A percentile compares a stretch with the other conserved stretches of the same genome.
phyloP scores from a whole-genome alignment of 2,329 filamentous ascomycete species.

The Penicillium sp. region DNA sequence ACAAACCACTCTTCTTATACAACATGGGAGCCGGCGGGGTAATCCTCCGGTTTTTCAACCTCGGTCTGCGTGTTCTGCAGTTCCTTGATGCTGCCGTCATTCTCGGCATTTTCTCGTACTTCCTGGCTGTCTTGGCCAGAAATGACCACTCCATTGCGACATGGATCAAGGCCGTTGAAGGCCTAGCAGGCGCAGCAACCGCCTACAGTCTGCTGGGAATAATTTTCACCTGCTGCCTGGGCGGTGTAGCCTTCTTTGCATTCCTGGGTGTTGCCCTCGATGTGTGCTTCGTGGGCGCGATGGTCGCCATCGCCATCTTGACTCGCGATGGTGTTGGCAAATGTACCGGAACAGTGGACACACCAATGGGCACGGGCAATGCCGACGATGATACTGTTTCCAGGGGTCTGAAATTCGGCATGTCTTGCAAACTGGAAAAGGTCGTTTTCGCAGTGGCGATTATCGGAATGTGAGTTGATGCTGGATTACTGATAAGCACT shows the following conservation, averaged over 20 bases:
- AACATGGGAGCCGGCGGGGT: constrained; percentile 62
- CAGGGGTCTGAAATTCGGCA: constrained; percentile 50
- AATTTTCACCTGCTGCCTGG: constrained; percentile 74
- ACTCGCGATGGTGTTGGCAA: constrained; percentile 67
- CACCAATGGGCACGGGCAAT: constrained; percentile 66
- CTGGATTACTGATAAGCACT: not conserved
- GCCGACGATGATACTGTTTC: constrained; percentile 50
- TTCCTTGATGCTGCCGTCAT: constrained; percentile 72
- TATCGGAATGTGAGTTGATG: constrained; percentile 64
- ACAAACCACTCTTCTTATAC: constrained; percentile 6
- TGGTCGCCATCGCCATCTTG: constrained; percentile 77
- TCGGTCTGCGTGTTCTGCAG: constrained; percentile 70
- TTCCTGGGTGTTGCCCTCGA: constrained; percentile 74
- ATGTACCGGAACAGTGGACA: constrained; percentile 66
- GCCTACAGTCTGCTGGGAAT: constrained; percentile 74
- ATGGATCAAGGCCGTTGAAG: constrained; percentile 71
- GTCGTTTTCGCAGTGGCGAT: constrained; percentile 77
- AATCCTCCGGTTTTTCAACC: constrained; percentile 68
- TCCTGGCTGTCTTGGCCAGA: constrained; percentile 70
- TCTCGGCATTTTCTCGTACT: constrained; percentile 80
- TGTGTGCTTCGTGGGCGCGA: constrained; percentile 70
- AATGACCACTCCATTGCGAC: constrained; percentile 63
- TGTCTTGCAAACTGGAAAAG: constrained; percentile 73
- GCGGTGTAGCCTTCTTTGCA: constrained; percentile 71
- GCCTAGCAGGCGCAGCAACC: constrained; percentile 71